phyloP scores from a whole-genome alignment of 495 filamentous ascomycete genomes.

The Monascus purpureus region DNA sequence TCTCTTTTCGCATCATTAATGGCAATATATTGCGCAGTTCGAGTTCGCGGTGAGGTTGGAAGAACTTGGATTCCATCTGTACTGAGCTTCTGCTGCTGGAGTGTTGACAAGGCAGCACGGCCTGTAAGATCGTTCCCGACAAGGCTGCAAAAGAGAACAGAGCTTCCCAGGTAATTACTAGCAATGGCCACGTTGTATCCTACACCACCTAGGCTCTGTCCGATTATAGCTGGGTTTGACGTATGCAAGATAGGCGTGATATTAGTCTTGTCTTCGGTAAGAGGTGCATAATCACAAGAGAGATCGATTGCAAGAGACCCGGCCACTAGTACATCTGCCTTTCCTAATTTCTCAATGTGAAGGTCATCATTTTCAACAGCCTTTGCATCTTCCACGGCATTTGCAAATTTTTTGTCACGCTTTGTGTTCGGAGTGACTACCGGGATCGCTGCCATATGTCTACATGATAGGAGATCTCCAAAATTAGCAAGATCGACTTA shows the following conservation, averaged over 20 bases:
- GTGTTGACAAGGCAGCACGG: conserved; percentile 45
- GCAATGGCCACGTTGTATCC: conserved; percentile 86
- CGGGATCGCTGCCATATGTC: conserved; percentile 28
- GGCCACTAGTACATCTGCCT: conserved; percentile 64
- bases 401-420: conserved; percentile 14
- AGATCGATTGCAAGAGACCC: conserved; percentile 83
- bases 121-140: conserved; percentile 70
- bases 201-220: conserved; percentile 79
- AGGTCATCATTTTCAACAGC: conserved; percentile 1
- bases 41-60: conserved; percentile 29
- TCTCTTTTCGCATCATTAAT: conserved; percentile 75
- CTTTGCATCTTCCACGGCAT: conserved; percentile 6
- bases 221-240: conserved; percentile 73
- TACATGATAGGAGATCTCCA: conserved; percentile 16
- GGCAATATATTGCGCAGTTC: conserved; percentile 83
- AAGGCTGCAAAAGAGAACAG: conserved; percentile 56
- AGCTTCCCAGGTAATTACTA: conserved; percentile 44
- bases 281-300: conserved; percentile 60
- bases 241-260: conserved; percentile 51
- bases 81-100: conserved; percentile 49
- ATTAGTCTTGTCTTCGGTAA: conserved; percentile 10
- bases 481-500: conserved; percentile 18
- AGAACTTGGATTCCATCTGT: conserved; percentile 46
- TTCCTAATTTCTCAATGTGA: conserved; percentile 6
- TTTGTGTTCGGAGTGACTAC: conserved; percentile 5